Conservation (phyloP, 371 early-diverging fungal genomes). For the Mucor velutinosus region DNA sequence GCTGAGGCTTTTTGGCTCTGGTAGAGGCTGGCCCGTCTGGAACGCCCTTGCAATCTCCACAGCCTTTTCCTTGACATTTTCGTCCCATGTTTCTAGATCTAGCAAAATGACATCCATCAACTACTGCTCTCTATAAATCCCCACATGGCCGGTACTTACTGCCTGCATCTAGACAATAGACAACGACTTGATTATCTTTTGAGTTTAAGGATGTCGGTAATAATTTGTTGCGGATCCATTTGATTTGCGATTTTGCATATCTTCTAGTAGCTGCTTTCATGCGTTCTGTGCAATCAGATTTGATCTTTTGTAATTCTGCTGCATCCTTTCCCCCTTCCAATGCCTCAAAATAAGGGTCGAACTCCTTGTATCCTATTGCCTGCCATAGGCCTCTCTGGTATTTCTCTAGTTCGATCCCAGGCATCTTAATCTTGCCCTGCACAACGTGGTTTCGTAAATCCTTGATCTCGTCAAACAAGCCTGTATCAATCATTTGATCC, state of each 20-base stretch:
- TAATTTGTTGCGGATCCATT: conserved; percentile 90
- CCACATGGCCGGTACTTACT: conserved; percentile 40
- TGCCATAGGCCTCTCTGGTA: conserved; percentile 84
- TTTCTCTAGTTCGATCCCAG: conserved; percentile 48
- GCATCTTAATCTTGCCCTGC: conserved; percentile 43
- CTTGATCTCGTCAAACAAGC: conserved; percentile 83
- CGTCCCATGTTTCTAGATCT: conserved; percentile 61
- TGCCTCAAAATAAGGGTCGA: conserved; percentile 69
- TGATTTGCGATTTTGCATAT: conserved; percentile 87
- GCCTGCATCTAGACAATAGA: conserved; percentile 82
- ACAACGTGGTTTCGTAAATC: conserved; percentile 60
- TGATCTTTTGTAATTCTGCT: conserved; percentile 48
- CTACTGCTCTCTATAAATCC: too few species aligned
- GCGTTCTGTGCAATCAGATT: conserved; percentile 60
- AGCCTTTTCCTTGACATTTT: conserved; percentile 56
- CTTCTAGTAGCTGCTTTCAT: conserved; percentile 89
- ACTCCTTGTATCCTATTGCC: conserved; percentile 90
- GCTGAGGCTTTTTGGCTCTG: conserved; percentile 42
- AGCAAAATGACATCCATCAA: not conserved
- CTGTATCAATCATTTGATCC: conserved; percentile 84
- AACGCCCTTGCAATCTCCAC: conserved; percentile 53
- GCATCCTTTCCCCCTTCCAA: conserved; percentile 35
- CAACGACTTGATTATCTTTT: conserved; percentile 35
- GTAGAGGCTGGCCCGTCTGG: conserved; percentile 30
- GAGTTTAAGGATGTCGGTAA: conserved; percentile 53